A percentile compares a stretch with the other conserved stretches of the same genome.
Evolutionary conservation across 208 protist species (phyloP).

Genomic region (Giardia muris): DNA sequence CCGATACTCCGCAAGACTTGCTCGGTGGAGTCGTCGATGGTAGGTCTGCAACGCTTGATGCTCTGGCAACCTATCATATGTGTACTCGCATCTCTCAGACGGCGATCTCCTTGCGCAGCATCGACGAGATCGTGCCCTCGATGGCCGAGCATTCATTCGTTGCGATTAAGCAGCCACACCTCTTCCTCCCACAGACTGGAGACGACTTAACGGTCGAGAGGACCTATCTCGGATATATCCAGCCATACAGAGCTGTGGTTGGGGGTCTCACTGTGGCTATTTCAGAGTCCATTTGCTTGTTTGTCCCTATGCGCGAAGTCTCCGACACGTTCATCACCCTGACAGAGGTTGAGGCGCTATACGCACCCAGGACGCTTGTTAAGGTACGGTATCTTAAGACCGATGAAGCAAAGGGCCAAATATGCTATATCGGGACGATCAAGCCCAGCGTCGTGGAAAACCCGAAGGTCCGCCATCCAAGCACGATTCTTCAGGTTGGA

Average conservation of each 20-base stretch:
- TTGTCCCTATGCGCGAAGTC: neutral
- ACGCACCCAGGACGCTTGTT: neutral
- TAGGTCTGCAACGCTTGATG: neutral
- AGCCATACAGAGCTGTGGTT: neutral
- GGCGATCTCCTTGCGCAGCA: neutral
- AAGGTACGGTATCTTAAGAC: neutral
- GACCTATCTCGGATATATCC: neutral
- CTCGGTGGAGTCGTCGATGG: too few species aligned
- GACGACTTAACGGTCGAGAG: neutral
- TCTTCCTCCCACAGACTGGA: neutral
- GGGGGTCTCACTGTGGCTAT: neutral
- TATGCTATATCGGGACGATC: neutral
- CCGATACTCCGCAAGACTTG: neutral
- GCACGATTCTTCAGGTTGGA: neutral
- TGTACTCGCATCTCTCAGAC: neutral
- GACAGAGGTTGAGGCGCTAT: neutral
- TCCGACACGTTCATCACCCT: neutral
- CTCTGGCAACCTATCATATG: neutral
- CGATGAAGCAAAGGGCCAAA: neutral
- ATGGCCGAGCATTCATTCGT: neutral
- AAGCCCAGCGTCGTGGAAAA: neutral
- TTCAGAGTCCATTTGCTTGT: neutral
- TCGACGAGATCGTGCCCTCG: neutral
- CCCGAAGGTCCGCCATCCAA: neutral
- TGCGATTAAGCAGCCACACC: neutral